phyloP scores from a whole-genome alignment of 257 asterid genomes.

The Solanum rostratum region DNA sequence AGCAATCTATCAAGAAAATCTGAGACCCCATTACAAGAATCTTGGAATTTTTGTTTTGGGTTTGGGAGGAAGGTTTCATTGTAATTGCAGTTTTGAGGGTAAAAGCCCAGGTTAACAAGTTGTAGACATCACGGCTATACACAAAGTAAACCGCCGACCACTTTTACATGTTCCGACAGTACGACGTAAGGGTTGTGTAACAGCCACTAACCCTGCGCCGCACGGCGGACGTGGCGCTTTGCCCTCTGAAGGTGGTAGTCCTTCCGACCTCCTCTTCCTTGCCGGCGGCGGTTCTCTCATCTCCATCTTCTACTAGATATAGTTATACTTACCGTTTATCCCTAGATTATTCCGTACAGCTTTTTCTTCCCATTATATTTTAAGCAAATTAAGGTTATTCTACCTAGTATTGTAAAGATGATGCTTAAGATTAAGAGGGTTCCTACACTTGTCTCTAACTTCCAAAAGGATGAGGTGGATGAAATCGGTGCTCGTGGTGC shows the following conservation, averaged over 20 bases:
- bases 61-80: background rate
- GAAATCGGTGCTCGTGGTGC: background rate
- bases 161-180: constrained; percentile 43
- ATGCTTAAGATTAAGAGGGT: constrained; percentile 16
- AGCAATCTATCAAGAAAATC: background rate
- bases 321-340: background rate
- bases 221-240: constrained; percentile 99
- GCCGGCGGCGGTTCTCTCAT: constrained; percentile 77
- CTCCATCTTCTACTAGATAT: background rate
- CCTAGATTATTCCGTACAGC: background rate
- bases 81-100: constrained; percentile 3
- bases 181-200: constrained; percentile 74
- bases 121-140: constrained; percentile 88
- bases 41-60: background rate
- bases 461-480: constrained; percentile 12
- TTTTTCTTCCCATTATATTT: background rate
- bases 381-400: background rate
- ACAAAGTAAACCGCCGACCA: constrained; percentile 40
- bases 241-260: constrained; percentile 97
- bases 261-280: constrained; percentile 96
- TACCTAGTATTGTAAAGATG: background rate
- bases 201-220: constrained; percentile 77
- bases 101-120: constrained; percentile 29
- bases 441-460: constrained; percentile 12
- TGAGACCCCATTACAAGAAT: background rate